Base-by-base conservation (phyloP, 208 protist species). In the Polymyxa betae region DNA sequence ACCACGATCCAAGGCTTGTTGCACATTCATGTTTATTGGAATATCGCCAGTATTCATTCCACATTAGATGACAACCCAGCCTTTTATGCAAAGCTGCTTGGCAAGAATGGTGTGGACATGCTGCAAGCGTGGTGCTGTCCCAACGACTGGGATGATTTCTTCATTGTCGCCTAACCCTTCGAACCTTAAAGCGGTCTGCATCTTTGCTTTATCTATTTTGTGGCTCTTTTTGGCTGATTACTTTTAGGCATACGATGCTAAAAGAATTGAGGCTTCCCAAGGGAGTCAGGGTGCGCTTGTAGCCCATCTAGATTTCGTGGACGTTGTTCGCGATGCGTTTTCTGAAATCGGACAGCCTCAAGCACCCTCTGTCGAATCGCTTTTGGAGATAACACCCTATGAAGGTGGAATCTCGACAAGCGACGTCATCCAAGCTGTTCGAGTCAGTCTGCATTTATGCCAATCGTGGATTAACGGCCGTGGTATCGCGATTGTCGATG, bases 161-260 rank as follows among this genome's bases (percentile, higher is more conserved):
- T 43, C 10, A 20, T 40, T 82, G 72, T 5, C 5, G 12, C n/a
- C 72, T 35, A 38, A 5, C 5, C n/a, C 5, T 5, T 35, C n/a
- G 12, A 82, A 5, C 10, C 72, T 82, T 5, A 35, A 82, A 43
- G 35, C 35, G 72, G 72, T 82, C n/a, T 20, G n/a, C 5, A 40
- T 40, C 12, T 82, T 35, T 82, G 5, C 72, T 82, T 35, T 35
- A 38, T 35, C 72, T 35, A 82, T 35, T 35, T 43, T 12, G 35
- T 82, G n/a, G n/a, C 72, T 82, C 35, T 38, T 20, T 35, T 5
- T 5, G n/a, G 5, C 72, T n/a, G 35, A 66, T 29, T 16, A 32
- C 29, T 66, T 16, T 66, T n/a, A 82, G 72, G 72, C 72, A 38
- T 82, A 82, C n/a, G 72, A 43, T 45, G 72, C 72, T 45, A 82